Evolutionary conservation across 345 rosid genomes (phyloP).

Genomic region (Pistacia vera): DNA sequence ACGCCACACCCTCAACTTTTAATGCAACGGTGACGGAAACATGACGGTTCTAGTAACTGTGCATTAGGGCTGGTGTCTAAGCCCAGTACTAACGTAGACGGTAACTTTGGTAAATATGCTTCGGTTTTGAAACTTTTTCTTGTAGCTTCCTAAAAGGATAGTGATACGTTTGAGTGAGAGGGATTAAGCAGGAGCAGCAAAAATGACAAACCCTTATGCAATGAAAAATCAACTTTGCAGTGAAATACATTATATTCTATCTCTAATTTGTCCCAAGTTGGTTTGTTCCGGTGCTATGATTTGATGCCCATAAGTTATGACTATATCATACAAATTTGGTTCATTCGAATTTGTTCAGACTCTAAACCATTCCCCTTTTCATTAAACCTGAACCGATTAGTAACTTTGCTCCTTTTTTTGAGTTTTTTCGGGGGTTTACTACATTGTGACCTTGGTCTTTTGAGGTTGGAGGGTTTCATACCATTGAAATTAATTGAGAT

Average conservation of each 20-base stretch:
- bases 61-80: conserved; percentile 21
- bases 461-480: no score
- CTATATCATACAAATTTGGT: neutral
- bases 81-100: neutral
- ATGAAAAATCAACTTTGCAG: neutral
- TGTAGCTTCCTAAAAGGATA: neutral
- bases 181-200: neutral
- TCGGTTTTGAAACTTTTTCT: neutral
- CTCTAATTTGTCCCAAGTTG: neutral
- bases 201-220: neutral
- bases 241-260: neutral
- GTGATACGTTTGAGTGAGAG: neutral
- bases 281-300: no score
- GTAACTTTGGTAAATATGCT: conserved; percentile 8
- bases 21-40: neutral
- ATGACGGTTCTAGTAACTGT: conserved; percentile 4
- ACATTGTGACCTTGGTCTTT: no score
- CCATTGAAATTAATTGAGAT: no score
- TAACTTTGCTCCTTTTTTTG: no score
- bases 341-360: no score
- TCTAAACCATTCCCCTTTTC: no score
- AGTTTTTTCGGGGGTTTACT: no score
- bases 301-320: no score
- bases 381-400: no score
- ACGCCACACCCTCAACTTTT: neutral